Evolutionary conservation across 139 green algal species (phyloP).

Genomic region (Gonium pectorale): DNA sequence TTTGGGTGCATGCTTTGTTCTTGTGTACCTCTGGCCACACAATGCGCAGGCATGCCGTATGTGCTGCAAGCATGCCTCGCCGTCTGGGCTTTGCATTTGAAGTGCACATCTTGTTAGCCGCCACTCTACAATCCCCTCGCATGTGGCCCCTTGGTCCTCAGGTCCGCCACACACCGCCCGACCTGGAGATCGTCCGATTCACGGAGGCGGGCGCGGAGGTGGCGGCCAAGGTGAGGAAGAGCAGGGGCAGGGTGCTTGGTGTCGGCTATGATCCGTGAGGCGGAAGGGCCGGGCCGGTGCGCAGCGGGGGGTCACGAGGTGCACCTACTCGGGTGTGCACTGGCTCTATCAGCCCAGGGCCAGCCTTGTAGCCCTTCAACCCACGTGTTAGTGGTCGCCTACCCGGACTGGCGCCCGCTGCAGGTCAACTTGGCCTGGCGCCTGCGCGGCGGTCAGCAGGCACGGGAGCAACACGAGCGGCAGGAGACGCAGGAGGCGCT

Average conservation of each 20-base stretch:
- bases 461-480: neutral
- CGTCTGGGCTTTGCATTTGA: neutral
- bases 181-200: neutral
- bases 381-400: neutral
- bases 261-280: no score
- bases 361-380: neutral
- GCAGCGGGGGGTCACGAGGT: no score
- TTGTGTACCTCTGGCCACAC: no score
- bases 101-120: neutral
- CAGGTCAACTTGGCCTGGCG: slow-evolving; percentile 33
- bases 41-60: no score
- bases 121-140: neutral
- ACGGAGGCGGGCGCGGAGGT: slow-evolving; percentile 19
- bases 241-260: neutral
- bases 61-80: neutral
- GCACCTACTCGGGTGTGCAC: neutral
- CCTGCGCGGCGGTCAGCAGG: neutral
- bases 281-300: no score
- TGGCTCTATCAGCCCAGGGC: neutral
- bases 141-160: neutral
- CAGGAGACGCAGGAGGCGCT: slow-evolving; percentile 25
- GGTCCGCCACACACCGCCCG: neutral
- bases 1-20: no score
- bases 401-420: neutral
- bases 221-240: slow-evolving; percentile 23